Evolutionary conservation across 768 basidiomycete species (phyloP).

Genomic region (Phaeotremella skinneri): DNA sequence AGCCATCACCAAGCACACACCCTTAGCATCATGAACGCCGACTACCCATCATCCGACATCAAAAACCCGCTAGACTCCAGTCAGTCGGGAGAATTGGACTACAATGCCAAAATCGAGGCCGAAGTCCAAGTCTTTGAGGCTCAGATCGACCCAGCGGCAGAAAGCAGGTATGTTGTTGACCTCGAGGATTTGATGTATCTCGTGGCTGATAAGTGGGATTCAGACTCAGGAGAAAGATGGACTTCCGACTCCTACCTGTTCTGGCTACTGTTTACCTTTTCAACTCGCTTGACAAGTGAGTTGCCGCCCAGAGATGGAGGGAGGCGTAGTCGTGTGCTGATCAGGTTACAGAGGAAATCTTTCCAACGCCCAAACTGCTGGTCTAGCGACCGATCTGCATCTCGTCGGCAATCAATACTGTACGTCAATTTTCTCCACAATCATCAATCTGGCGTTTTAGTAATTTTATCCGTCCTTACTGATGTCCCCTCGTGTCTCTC

Average conservation of each 20-base stretch:
- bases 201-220: not conserved
- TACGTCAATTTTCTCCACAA: slow-evolving; percentile 51
- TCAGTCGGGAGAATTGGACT: not conserved
- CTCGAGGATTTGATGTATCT: not conserved
- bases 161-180: slow-evolving; percentile 1
- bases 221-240: slow-evolving; percentile 52
- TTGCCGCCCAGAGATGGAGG: slow-evolving; percentile 15
- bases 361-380: slow-evolving; percentile 59
- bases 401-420: slow-evolving; percentile 59
- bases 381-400: slow-evolving; percentile 55
- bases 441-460: slow-evolving; percentile 52
- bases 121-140: not conserved
- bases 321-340: slow-evolving; percentile 30
- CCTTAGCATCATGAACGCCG: slow-evolving; percentile 11
- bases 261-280: slow-evolving; percentile 60
- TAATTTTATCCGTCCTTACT: too few relatives aligned
- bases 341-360: slow-evolving; percentile 58
- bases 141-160: slow-evolving; percentile 1
- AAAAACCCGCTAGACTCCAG: not conserved
- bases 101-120: not conserved
- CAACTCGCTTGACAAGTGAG: slow-evolving; percentile 56
- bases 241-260: slow-evolving; percentile 57
- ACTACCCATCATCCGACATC: not conserved
- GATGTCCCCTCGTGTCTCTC: slow-evolving; percentile 56
- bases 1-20: too few relatives aligned